Evolutionary conservation across 148 eudicot species (phyloP), one percentile per base, ranked within the genome.

Genomic region (Cornus suecica): DNA sequence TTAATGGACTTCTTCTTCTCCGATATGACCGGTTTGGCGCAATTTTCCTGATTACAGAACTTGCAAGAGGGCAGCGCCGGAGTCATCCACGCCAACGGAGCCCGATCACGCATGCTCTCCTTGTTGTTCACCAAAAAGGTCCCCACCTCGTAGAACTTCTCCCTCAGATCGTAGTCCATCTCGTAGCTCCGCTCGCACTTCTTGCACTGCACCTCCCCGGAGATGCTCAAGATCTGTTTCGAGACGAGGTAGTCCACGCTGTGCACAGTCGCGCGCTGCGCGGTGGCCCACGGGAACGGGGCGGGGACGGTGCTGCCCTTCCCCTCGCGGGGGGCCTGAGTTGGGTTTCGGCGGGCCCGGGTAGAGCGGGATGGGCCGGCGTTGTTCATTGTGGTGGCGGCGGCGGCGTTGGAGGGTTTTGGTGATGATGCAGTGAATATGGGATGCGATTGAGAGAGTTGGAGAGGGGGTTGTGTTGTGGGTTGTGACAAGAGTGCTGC

Each of bases 251-350:
- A 7, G 4, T 65, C 45, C 29, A 87, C 2, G 10, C 79, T 63
- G 28, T 84, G 82, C 8, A 90, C 73, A 5, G 74, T 81, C 61
- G 91, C 94, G 3, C 92, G 88, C 0, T 22, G 73, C 29, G 68
- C 69, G 0, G 89, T 88, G 0, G 98, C 90, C 98, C 98, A 93
- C 25, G 80, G 84, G 52, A 62, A 90, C 1, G 92, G 90, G 0
- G 81, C 72, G 1, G 85, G 71, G 14, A 91, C 32, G 2, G 72
- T 78, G 4, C 68, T 72, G 10, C 68, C 28, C 41, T 77, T 70
- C 25, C 80, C 84, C 13, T 74, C 72, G 4, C 72, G 78, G 0
- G 69, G 68, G 0, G 29, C 34, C 25, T 71, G 80, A 5, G 70
- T 42, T 0, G 80, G 77, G 68, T 68, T 52, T 0, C 86, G 76